Base-by-base conservation (phyloP, 352 stramenopile genomes). In the Pythium pyrilobum region DNA sequence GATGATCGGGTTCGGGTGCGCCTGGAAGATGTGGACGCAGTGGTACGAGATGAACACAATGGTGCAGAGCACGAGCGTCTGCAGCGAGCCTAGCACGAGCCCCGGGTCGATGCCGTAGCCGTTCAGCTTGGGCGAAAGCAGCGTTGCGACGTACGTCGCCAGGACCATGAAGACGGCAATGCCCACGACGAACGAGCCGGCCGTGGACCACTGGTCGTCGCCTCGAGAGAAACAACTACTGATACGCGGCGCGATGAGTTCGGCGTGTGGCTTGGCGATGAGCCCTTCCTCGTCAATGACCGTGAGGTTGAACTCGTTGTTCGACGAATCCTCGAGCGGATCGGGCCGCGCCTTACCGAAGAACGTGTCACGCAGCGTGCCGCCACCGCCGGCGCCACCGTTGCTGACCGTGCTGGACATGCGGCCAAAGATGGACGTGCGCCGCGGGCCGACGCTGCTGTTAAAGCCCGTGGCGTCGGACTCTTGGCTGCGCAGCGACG, bases 101-200 rank as follows among this genome's bases (percentile, higher is more conserved):
- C 82, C 82, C 2, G 75, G 64, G 51, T 92, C 72, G 29, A 87
- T 84, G 28, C 52, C 59, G 59, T 90, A 98, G 78, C 96, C 97
- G 57, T 97, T 89, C 10, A 91, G 61, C 0, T 23, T 44, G 8
- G 62, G 42, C 1, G 71, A 63, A 3, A 62, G 58, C 36, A 86
- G 43, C 4, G 80, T 60, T 20, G 79, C 55, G 0, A 66, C 40
- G 11, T 72, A 54, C 31, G 71, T 84, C 2, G 75, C 11, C 18
- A 87, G 18, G 11, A 87, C 21, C 13, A 77, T 71, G 21, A 69
- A 39, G n/a, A 77, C 21, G 9, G 47, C 56, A 2, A 87, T 57
- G 6, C 21, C 45, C 0, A 81, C 50, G 4, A 89, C 78, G 0
- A 62, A 46, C 45, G 74, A 84, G 0, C 73, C 75, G 20, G 74